Evolutionary conservation across 495 filamentous ascomycete genomes (phyloP).

Genomic region (Pyrenopolyporus hunteri): DNA sequence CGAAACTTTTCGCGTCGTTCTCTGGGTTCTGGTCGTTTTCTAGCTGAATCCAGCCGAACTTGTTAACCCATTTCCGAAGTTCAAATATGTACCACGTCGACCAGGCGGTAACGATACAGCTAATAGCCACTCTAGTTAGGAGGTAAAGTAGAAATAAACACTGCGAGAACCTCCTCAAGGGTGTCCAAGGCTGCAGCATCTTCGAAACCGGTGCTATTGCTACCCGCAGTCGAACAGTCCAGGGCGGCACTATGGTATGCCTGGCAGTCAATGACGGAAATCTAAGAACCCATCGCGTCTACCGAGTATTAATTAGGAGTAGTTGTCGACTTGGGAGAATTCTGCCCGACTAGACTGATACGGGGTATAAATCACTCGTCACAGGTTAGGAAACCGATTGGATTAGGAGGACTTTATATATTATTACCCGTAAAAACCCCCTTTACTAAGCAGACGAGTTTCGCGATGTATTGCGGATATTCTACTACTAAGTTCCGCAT

Average conservation of each 20-base stretch:
- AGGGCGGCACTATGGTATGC: conserved; percentile 30
- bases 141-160: conserved; percentile 39
- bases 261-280: conserved; percentile 36
- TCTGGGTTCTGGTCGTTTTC: conserved; percentile 36
- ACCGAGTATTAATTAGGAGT: background rate
- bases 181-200: conserved; percentile 4
- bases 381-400: too few species aligned
- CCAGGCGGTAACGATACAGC: conserved; percentile 11
- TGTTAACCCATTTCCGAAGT: conserved; percentile 42
- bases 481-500: too few species aligned
- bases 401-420: too few species aligned
- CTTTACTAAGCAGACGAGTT: too few species aligned
- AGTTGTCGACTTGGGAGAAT: background rate
- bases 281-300: conserved; percentile 39
- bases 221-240: conserved; percentile 22
- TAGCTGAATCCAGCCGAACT: conserved; percentile 38
- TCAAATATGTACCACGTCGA: conserved; percentile 37
- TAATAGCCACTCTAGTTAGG: conserved; percentile 28
- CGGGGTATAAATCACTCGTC: too few species aligned
- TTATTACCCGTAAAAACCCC: too few species aligned
- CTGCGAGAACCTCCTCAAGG: conserved; percentile 14
- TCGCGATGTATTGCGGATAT: too few species aligned
- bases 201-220: conserved; percentile 4
- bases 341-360: too few species aligned
- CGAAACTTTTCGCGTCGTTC: conserved; percentile 45